phyloP scores from a whole-genome alignment of 208 protist genomes.

The Acanthamoeba divionensis region DNA sequence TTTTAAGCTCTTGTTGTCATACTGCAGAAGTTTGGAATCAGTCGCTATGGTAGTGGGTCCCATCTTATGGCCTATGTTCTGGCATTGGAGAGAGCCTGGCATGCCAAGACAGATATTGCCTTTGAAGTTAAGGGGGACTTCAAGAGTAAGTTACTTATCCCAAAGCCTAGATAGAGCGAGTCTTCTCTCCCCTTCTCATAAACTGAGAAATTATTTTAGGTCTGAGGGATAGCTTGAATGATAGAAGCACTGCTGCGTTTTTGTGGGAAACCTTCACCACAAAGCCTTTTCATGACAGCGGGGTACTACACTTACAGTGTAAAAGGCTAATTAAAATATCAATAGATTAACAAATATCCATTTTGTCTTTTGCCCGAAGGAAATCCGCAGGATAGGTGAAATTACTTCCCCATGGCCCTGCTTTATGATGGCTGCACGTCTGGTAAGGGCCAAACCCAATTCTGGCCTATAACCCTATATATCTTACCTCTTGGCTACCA shows the following conservation, averaged over 20 bases:
- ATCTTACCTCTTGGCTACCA: not conserved
- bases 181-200: not conserved
- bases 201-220: slow-evolving; percentile 7
- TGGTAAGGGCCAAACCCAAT: not conserved
- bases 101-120: slow-evolving; percentile 20
- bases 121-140: slow-evolving; percentile 59
- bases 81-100: slow-evolving; percentile 53
- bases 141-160: slow-evolving; percentile 44
- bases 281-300: slow-evolving; percentile 60
- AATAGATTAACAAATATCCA: not conserved
- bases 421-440: slow-evolving; percentile 53
- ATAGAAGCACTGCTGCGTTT: slow-evolving; percentile 48
- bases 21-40: slow-evolving; percentile 55
- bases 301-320: not conserved
- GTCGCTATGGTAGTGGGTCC: slow-evolving; percentile 35
- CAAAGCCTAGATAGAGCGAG: too few relatives aligned
- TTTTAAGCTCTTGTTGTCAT: not conserved
- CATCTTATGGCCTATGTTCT: slow-evolving; percentile 57
- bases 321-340: not conserved
- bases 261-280: slow-evolving; percentile 63
- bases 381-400: slow-evolving; percentile 51
- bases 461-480: not conserved
- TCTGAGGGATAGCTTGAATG: slow-evolving; percentile 47
- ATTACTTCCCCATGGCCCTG: slow-evolving; percentile 60
- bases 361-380: not conserved